Evolutionary conservation across 1,139 yeast genomes (phyloP).

Genomic region (Hanseniaspora uvarum): DNA sequence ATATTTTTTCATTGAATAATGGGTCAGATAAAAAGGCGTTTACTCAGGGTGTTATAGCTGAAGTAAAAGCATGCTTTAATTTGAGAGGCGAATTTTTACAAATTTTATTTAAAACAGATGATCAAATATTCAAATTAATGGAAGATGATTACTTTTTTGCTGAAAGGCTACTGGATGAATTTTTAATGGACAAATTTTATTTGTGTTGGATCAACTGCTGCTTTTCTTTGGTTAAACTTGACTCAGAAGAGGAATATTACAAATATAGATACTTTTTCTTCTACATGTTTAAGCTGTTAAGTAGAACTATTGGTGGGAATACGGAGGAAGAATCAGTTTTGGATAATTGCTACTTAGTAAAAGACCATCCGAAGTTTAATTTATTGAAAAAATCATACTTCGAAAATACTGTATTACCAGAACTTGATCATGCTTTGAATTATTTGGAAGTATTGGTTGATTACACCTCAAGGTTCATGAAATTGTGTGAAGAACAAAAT

Average conservation of each 20-base stretch:
- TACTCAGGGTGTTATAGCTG: constrained; percentile 1
- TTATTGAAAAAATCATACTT: constrained; percentile 5
- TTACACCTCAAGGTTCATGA: constrained; percentile 4
- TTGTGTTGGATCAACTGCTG: constrained; percentile 16
- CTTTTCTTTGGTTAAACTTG: constrained; percentile 9
- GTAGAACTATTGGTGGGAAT: constrained; percentile 5
- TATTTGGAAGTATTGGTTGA: constrained; percentile 10
- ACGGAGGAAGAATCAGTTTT: constrained; percentile 2
- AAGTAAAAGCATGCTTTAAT: constrained; percentile 16
- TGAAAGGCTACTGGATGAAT: constrained; percentile 12
- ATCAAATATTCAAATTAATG: not conserved
- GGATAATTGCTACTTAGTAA: constrained; percentile 10
- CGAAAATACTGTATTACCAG: constrained; percentile 15
- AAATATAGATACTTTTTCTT: constrained; percentile 13
- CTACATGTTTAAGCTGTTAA: constrained; percentile 12
- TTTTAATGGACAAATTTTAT: constrained; percentile 14
- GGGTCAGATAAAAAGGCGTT: constrained; percentile 1
- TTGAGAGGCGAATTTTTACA: constrained; percentile 14
- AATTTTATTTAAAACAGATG: constrained; percentile 15
- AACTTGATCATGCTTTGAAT: constrained; percentile 9
- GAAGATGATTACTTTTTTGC: constrained; percentile 15
- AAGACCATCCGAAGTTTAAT: constrained; percentile 1
- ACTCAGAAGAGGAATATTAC: constrained; percentile 5
- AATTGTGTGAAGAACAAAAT: not conserved
- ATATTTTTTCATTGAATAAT: not conserved